A percentile compares a stretch with the other conserved stretches of the same genome.
phyloP scores from a whole-genome alignment of 371 early-diverging fungal genomes.

The Fennellomyces sp. region DNA sequence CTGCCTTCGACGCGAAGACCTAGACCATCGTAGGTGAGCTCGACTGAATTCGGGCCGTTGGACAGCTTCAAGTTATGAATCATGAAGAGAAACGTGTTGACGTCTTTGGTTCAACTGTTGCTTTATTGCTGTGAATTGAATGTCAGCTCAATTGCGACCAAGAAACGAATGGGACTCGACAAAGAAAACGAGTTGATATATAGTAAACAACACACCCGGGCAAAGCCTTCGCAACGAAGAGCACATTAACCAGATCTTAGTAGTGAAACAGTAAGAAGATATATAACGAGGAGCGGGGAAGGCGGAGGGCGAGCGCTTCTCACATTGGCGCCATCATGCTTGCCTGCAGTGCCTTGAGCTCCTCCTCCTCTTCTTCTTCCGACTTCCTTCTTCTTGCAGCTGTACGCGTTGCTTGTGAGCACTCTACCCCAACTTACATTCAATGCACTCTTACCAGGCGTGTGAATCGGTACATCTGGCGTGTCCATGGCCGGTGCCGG shows the following conservation, averaged over 20 bases:
- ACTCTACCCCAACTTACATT: slow-evolving; percentile 3
- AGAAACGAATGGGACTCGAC: background rate
- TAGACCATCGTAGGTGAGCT: slow-evolving; percentile 39
- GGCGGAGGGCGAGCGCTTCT: background rate
- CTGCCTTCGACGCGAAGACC: slow-evolving; percentile 55
- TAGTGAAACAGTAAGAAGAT: too few species aligned
- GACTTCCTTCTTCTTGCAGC: slow-evolving; percentile 13
- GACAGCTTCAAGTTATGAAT: slow-evolving; percentile 27
- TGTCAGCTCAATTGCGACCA: background rate
- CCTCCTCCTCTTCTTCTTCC: slow-evolving; percentile 88
- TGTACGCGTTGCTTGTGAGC: too few species aligned
- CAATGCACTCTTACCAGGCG: slow-evolving; percentile 60
- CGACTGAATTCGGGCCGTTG: slow-evolving; percentile 37
- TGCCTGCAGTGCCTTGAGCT: slow-evolving; percentile 78
- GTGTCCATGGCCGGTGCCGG: slow-evolving; percentile 65
- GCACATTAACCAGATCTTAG: too few species aligned
- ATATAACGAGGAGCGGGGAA: slow-evolving; percentile 7
- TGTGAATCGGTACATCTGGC: slow-evolving; percentile 62
- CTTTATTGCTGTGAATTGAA: background rate
- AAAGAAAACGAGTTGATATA: background rate
- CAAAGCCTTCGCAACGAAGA: too few species aligned
- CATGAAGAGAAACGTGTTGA: slow-evolving; percentile 18
- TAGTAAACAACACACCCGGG: too few species aligned
- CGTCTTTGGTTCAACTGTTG: background rate
- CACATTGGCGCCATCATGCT: slow-evolving; percentile 77